Percentiles rank a stretch among this genome's conserved stretches.
phyloP scores from a whole-genome alignment of 179 eudicot genomes.

The Corrigiola litoralis region DNA sequence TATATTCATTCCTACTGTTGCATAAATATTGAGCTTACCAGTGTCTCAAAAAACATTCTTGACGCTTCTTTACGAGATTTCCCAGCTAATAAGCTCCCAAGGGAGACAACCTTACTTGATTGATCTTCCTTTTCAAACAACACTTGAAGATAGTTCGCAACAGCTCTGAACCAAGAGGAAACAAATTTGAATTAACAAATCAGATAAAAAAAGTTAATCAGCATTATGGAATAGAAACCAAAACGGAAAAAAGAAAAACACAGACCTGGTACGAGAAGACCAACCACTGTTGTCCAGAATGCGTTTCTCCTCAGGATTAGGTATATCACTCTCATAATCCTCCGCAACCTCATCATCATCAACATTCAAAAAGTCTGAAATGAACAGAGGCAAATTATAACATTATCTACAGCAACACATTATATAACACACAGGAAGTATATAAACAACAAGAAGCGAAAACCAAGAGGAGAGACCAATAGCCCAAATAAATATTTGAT shows the following conservation, averaged over 20 bases:
- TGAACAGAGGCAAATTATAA: background rate
- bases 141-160: constrained; percentile 87
- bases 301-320: constrained; percentile 53
- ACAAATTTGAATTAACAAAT: background rate
- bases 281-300: constrained; percentile 85
- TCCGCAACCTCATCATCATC: constrained; percentile 73
- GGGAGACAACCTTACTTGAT: constrained; percentile 49
- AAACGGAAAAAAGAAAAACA: background rate
- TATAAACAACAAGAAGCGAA: background rate
- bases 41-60: constrained; percentile 94
- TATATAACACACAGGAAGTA: background rate
- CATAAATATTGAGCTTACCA: constrained; percentile 49
- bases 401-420: background rate
- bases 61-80: constrained; percentile 98
- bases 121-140: constrained; percentile 70
- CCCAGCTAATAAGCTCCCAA: constrained; percentile 67
- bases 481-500: too few relatives aligned
- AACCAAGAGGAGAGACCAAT: background rate
- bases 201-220: background rate
- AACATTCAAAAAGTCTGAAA: constrained; percentile 76
- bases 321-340: constrained; percentile 50
- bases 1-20: too few relatives aligned
- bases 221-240: background rate
- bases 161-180: constrained; percentile 52
- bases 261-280: constrained; percentile 96